phyloP scores from a whole-genome alignment of 306 rosid genomes.

The Rosa chinensis region DNA sequence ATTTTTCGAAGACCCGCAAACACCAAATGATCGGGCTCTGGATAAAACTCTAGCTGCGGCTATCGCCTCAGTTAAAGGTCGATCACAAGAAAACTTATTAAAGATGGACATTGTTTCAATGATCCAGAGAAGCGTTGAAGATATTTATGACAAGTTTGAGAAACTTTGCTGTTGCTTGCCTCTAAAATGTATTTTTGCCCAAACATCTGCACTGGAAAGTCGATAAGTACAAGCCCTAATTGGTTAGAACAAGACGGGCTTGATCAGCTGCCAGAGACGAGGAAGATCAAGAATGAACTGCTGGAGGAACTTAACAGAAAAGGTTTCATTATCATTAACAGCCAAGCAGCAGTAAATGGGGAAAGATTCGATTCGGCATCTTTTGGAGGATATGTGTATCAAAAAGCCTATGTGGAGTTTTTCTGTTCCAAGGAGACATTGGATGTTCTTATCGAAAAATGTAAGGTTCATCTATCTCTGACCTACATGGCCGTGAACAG shows the following conservation, averaged over 20 bases:
- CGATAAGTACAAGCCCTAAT: neutral
- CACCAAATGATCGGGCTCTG: too few species aligned
- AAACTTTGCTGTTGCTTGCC: neutral
- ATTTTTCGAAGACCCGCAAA: too few species aligned
- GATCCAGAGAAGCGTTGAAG: neutral
- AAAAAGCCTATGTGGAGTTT: constrained; percentile 43
- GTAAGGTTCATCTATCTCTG: constrained; percentile 51
- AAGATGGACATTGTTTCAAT: neutral
- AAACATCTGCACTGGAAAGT: neutral
- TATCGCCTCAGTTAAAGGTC: too few species aligned
- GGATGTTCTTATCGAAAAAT: constrained; percentile 54
- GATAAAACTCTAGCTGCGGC: too few species aligned
- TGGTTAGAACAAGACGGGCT: neutral
- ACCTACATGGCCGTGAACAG: constrained; percentile 80
- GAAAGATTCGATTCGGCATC: neutral
- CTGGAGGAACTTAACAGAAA: too few species aligned
- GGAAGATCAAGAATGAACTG: neutral
- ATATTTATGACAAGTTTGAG: neutral
- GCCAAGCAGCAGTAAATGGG: neutral
- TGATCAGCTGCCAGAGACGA: neutral
- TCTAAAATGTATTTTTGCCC: neutral
- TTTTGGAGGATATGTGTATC: constrained; percentile 68
- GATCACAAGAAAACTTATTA: neutral
- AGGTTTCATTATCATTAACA: neutral
- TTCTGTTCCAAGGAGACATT: constrained; percentile 72